Conservation (phyloP, 2,329 filamentous ascomycete species). For the Aspergillus fumigatiaffinis region DNA sequence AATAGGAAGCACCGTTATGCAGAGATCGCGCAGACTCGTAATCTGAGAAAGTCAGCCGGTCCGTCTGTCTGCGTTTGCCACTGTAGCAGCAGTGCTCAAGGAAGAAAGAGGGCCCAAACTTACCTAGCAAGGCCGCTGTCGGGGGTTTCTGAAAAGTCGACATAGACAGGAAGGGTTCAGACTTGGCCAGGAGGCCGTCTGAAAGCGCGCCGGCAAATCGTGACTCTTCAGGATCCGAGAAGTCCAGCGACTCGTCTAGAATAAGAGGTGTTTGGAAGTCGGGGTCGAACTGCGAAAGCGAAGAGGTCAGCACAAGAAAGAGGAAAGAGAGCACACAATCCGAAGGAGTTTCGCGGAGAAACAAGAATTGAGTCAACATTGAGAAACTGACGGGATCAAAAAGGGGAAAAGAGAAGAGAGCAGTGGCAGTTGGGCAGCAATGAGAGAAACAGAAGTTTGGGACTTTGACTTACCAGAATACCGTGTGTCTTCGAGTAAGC, state of each 20-base stretch:
- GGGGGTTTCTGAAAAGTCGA: constrained; percentile 76
- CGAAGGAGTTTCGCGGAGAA: constrained; percentile 7
- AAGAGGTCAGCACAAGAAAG: constrained; percentile 1
- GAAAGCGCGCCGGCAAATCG: constrained; percentile 43
- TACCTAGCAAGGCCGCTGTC: constrained; percentile 76
- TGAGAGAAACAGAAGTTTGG: constrained; percentile 18
- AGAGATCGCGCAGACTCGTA: constrained; percentile 36
- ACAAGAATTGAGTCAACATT: constrained; percentile 17
- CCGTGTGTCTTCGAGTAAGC: constrained; percentile 45
- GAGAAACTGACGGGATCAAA: constrained; percentile 6
- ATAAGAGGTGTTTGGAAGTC: constrained; percentile 46
- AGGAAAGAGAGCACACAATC: neutral
- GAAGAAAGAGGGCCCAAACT: constrained; percentile 39
- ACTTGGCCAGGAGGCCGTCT: constrained; percentile 52
- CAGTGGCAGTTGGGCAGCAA: constrained; percentile 18
- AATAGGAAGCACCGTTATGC: constrained; percentile 41
- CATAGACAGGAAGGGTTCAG: constrained; percentile 68
- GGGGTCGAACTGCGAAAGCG: constrained; percentile 33
- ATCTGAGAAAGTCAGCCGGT: constrained; percentile 21
- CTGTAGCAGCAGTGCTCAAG: constrained; percentile 8
- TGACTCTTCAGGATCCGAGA: constrained; percentile 44
- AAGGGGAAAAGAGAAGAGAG: neutral
- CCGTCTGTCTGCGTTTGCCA: neutral
- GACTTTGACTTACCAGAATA: constrained; percentile 39
- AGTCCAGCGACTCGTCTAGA: constrained; percentile 45